Evolutionary conservation across 208 protist genomes (phyloP).

Genomic region (Novymonas esmeraldas): DNA sequence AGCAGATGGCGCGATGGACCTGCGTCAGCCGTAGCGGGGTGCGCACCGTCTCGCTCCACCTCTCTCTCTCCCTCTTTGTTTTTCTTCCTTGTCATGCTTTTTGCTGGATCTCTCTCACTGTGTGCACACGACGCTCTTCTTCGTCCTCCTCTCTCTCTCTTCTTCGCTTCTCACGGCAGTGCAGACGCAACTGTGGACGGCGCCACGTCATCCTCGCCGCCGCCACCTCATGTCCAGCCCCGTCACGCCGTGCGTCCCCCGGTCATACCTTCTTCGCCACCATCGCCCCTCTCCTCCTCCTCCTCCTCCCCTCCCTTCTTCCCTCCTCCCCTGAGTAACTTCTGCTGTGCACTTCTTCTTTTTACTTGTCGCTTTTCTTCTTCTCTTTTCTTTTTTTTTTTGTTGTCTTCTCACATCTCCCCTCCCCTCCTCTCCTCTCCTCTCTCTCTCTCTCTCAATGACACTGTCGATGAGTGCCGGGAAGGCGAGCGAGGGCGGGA

Average conservation of each 20-base stretch:
- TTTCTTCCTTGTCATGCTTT: not conserved
- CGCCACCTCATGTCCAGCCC: too few species aligned
- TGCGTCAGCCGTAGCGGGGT: too few species aligned
- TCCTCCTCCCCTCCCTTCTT: not conserved
- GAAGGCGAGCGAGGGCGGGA: too few species aligned
- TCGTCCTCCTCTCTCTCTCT: not conserved
- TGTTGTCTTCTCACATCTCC: constrained; percentile 1
- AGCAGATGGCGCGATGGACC: too few species aligned
- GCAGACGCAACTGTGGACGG: too few species aligned
- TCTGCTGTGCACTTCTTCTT: constrained; percentile 6
- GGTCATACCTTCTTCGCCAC: not conserved
- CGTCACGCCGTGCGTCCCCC: too few species aligned
- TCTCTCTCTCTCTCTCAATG: not conserved
- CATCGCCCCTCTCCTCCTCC: not conserved
- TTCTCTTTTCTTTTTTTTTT: constrained; percentile 16
- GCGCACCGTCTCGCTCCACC: not conserved
- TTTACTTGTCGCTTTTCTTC: constrained; percentile 3
- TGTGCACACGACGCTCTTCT: not conserved
- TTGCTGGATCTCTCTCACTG: not conserved
- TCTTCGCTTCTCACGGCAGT: not conserved
- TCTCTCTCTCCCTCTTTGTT: not conserved
- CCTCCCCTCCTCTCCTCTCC: not conserved
- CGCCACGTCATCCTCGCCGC: too few species aligned
- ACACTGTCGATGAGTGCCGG: too few species aligned
- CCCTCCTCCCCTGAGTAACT: too few species aligned